These are phyloP conservation scores for Coccomyxa subellipsoidea DNA, from an alignment of 163 green algal species.

Conservation along the genomic window DNA sequence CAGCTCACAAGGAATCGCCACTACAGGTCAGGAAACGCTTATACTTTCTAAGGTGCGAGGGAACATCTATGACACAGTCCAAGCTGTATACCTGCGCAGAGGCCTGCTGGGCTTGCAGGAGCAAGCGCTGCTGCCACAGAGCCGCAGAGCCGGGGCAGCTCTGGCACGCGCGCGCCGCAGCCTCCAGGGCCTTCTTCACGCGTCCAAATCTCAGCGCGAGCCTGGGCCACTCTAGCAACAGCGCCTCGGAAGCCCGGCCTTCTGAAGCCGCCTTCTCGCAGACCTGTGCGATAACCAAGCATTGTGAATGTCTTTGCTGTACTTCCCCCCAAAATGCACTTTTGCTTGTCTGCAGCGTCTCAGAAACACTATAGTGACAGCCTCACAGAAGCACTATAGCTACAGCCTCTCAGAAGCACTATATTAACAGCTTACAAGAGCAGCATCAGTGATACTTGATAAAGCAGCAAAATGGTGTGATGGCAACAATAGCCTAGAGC, in stretches of 20 bases:
- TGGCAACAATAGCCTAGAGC: neutral
- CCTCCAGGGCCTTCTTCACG: slow-evolving; percentile 17
- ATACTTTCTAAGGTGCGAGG: neutral
- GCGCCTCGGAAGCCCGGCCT: slow-evolving; percentile 1
- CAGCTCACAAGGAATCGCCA: neutral
- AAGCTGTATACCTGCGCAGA: slow-evolving; percentile 13
- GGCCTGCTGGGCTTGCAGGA: slow-evolving; percentile 24
- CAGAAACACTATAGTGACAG: too few relatives aligned
- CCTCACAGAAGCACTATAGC: too few relatives aligned
- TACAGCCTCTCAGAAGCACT: neutral
- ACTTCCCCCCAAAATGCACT: neutral
- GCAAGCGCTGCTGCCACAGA: slow-evolving; percentile 33
- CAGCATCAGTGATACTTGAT: neutral
- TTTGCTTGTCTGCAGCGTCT: too few relatives aligned
- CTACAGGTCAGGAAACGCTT: neutral
- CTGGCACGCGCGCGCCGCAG: slow-evolving; percentile 7
- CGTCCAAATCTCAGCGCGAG: slow-evolving; percentile 25
- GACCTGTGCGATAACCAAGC: neutral
- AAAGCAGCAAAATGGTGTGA: neutral
- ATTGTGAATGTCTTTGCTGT: neutral
- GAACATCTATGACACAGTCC: neutral
- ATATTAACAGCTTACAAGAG: neutral
- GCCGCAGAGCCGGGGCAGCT: slow-evolving; percentile 17
- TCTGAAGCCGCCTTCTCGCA: neutral
- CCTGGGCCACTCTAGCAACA: slow-evolving; percentile 32